phyloP scores from a whole-genome alignment of 108 stramenopile genomes.

The Epithemia pelagica region DNA sequence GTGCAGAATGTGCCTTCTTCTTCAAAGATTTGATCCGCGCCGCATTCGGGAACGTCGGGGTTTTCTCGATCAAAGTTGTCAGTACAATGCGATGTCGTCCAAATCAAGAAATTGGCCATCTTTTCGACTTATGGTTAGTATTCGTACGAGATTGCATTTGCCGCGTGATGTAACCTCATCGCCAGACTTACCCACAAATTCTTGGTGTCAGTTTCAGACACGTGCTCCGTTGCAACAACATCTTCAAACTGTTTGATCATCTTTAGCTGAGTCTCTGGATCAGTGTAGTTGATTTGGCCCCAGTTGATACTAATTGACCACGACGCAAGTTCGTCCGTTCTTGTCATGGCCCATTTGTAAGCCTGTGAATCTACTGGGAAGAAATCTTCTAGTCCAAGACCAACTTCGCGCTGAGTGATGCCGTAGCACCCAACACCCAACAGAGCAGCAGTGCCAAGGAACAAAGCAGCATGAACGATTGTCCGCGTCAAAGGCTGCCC shows the following conservation, averaged over 20 bases:
- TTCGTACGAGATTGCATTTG: too few species aligned
- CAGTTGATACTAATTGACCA: conserved; percentile 37
- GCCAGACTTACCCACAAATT: conserved; percentile 23
- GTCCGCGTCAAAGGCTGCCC: background rate
- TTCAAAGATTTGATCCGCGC: conserved; percentile 21
- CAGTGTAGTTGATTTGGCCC: conserved; percentile 33
- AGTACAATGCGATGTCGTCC: conserved; percentile 28
- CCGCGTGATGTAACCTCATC: too few species aligned
- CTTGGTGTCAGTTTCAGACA: conserved; percentile 31
- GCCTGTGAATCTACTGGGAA: conserved; percentile 31
- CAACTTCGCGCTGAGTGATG: conserved; percentile 23
- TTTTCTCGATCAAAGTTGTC: conserved; percentile 31
- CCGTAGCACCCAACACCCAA: conserved; percentile 29
- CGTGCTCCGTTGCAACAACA: conserved; percentile 24
- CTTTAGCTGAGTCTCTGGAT: conserved; percentile 26
- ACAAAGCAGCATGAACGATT: conserved; percentile 14
- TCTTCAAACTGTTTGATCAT: conserved; percentile 49
- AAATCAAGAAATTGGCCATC: conserved; percentile 32
- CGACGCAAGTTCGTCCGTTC: conserved; percentile 28
- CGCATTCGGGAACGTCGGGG: conserved; percentile 23
- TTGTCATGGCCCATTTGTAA: conserved; percentile 22
- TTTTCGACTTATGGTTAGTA: too few species aligned
- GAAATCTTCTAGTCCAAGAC: conserved; percentile 45
- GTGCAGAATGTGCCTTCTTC: conserved; percentile 20
- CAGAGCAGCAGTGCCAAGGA: conserved; percentile 16